Base-by-base conservation (phyloP, 1,284 basidiomycete genomes). In the Puccinia polysora region DNA sequence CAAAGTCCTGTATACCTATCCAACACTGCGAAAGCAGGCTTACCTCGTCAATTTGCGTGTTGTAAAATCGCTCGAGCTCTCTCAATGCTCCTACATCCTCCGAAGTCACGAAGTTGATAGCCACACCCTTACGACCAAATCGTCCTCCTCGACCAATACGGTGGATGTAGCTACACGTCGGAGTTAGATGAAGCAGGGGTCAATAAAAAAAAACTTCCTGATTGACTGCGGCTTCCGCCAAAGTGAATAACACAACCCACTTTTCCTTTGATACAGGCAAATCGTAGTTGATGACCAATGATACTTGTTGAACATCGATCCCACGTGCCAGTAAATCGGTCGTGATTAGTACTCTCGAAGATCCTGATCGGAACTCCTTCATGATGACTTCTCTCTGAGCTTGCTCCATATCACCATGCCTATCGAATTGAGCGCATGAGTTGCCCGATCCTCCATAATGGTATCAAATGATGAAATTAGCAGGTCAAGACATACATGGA, bases 281-380 rank as follows among this genome's bases (percentile, higher is more conserved):
- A 80, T 97, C 94, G 79, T 97, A 97, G 82, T 97, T 97, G 80
- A 97, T 97, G 77, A 97, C 95, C 74, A 97, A 84, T 47, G 93
- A 96, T 56, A 99, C 96, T 82, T 97, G 94, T 79, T 97, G 92
- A 8, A 99, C 94, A 80, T 98, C 96, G 79, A 98, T 95, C 77
- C 96, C 96, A 78, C 96, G 88, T 32, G 96, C 94, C 94, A 93
- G 97, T 52, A 98, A 91, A 81, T 98, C 96, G 38, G 92, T 96
- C 10, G 93, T 96, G 78, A 97, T 97, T 71, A 97, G 84, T 25
- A 96, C 93, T 77, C 92, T 90, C 87, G 90, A 92, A 76, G 90
- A 89, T 76, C 95, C 95, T 73, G 88, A 87, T 74, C 96, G 87
- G 86, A 99, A 99, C 81, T 99, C 96, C 71, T 88, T 86, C 96